A percentile compares a stretch with the other conserved stretches of the same genome.
Evolutionary conservation across 768 basidiomycete species (phyloP).

Genomic region (Tricholoma sp.): DNA sequence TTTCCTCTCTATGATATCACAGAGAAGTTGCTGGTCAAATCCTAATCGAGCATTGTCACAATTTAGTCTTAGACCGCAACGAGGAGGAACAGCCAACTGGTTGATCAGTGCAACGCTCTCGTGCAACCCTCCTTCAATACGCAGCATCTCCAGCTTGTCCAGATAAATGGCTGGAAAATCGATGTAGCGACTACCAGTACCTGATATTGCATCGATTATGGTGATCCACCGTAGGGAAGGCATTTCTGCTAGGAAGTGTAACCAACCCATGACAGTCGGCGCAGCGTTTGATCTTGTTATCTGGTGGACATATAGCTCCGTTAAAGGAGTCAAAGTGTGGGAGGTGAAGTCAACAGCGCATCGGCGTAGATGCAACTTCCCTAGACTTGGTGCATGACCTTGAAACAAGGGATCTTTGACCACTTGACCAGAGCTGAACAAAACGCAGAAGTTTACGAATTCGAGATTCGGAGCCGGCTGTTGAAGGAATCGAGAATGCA

Average conservation of each 20-base stretch:
- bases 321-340: not conserved
- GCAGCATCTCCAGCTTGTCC: not conserved
- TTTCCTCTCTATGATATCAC: not conserved
- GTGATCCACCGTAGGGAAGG: not conserved
- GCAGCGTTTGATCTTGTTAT: not conserved
- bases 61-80: not conserved
- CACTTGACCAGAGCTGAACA: not conserved
- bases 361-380: not conserved
- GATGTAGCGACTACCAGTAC: not conserved
- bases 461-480: not conserved
- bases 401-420: not conserved
- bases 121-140: not conserved
- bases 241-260: not conserved
- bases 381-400: not conserved
- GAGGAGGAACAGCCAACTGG: not conserved
- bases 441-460: not conserved
- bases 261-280: not conserved
- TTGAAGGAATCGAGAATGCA: not conserved
- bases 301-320: not conserved
- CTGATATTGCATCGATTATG: not conserved
- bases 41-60: not conserved
- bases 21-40: not conserved
- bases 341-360: not conserved
- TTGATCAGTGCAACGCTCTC: not conserved
- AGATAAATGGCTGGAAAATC: not conserved